A percentile compares a stretch with the other conserved stretches of the same genome.
These are phyloP conservation scores for Crithidia thermophila DNA, from an alignment of 208 protist species.

Conservation along the genomic window DNA sequence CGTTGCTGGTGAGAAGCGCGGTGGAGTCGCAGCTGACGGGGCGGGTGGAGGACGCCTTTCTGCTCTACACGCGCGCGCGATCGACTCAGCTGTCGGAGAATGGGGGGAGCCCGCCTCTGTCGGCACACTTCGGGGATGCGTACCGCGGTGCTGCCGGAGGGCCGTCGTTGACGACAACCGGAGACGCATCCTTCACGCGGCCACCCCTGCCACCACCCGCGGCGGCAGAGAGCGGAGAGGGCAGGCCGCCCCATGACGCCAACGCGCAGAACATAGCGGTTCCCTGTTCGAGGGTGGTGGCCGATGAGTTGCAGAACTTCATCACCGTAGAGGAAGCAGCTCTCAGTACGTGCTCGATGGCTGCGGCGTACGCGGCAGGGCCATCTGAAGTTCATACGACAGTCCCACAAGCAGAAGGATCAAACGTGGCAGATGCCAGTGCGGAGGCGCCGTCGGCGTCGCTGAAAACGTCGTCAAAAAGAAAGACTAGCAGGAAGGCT, in stretches of 20 bases:
- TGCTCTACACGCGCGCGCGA: slow-evolving; percentile 1
- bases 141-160: background rate
- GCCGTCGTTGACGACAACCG: too few relatives aligned
- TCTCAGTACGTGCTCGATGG: slow-evolving; percentile 1
- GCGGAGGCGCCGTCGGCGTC: background rate
- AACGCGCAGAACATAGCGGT: too few relatives aligned
- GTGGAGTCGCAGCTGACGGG: slow-evolving; percentile 6
- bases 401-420: background rate
- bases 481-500: background rate
- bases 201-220: too few relatives aligned
- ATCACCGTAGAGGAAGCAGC: slow-evolving; percentile 1
- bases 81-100: too few relatives aligned
- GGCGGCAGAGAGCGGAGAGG: background rate
- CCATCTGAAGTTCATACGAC: slow-evolving; percentile 9
- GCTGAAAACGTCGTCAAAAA: background rate
- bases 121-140: background rate
- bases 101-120: too few relatives aligned
- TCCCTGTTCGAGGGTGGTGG: too few relatives aligned
- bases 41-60: slow-evolving; percentile 15
- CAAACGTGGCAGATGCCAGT: background rate
- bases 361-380: background rate
- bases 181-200: too few relatives aligned
- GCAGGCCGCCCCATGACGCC: background rate
- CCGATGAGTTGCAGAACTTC: background rate
- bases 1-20: background rate